These are phyloP conservation scores for Suillus cothurnatus DNA, from an alignment of 768 basidiomycete species.

Conservation along the genomic window DNA sequence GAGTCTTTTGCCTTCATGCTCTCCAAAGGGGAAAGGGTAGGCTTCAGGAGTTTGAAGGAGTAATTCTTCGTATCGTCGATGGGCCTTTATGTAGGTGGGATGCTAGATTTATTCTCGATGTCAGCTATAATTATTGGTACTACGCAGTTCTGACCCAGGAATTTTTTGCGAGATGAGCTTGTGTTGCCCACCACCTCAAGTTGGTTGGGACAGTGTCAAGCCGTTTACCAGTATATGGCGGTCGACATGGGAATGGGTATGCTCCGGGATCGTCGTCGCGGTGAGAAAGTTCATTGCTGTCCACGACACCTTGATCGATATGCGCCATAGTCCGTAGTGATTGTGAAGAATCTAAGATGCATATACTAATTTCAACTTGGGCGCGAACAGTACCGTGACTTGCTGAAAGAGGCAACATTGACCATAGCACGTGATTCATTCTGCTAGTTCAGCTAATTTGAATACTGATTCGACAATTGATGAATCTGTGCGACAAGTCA, in stretches of 20 bases:
- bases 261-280: conserved; percentile 18
- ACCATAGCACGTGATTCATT: background rate
- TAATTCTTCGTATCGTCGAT: conserved; percentile 20
- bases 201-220: background rate
- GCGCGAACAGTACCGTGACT: background rate
- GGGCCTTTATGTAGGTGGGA: conserved; percentile 4
- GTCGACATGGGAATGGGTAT: conserved; percentile 17
- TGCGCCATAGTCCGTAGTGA: background rate
- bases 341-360: background rate
- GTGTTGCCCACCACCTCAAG: conserved; percentile 14
- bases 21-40: conserved; percentile 13
- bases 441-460: no score
- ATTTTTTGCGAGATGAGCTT: background rate
- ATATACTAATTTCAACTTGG: background rate
- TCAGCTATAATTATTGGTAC: background rate
- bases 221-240: background rate
- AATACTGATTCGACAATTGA: no score
- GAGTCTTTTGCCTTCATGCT: conserved; percentile 7
- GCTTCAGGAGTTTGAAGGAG: conserved; percentile 14
- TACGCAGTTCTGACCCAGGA: conserved; percentile 18
- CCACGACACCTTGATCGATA: background rate
- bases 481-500: no score
- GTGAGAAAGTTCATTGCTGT: background rate
- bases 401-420: no score
- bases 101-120: conserved; percentile 16